A percentile compares a stretch with the other conserved stretches of the same genome.
Conservation (phyloP, 257 asterid species). For the Solanum rostratum region DNA sequence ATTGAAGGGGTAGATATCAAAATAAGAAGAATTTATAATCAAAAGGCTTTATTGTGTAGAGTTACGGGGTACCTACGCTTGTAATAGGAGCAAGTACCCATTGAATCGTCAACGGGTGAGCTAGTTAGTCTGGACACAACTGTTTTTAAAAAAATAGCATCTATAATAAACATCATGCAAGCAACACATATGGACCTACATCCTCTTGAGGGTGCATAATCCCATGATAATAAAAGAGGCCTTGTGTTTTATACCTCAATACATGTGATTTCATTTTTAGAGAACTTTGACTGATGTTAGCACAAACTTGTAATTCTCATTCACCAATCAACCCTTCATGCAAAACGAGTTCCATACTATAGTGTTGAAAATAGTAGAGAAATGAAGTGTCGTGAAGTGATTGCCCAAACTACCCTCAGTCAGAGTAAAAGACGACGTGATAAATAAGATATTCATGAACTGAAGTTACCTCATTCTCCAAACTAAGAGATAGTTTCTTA, state of each 20-base stretch:
- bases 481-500: conserved; percentile 82
- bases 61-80: background rate
- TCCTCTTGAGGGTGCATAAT: background rate
- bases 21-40: background rate
- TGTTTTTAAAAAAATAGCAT: background rate
- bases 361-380: background rate
- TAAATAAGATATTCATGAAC: conserved; percentile 1
- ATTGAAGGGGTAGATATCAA: background rate
- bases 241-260: background rate
- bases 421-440: background rate
- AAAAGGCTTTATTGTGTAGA: background rate
- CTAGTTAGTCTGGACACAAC: background rate
- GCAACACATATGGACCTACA: background rate
- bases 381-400: background rate
- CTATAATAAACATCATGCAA: background rate
- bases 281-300: background rate
- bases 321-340: background rate
- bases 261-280: background rate
- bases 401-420: background rate
- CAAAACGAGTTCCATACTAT: background rate
- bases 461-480: conserved; percentile 75
- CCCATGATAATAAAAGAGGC: background rate
- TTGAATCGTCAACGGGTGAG: background rate
- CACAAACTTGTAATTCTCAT: background rate
- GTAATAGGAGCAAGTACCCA: background rate